Evolutionary conservation across 2,329 filamentous ascomycete species (phyloP).

Genomic region (Allantophomopsis lycopodina): DNA sequence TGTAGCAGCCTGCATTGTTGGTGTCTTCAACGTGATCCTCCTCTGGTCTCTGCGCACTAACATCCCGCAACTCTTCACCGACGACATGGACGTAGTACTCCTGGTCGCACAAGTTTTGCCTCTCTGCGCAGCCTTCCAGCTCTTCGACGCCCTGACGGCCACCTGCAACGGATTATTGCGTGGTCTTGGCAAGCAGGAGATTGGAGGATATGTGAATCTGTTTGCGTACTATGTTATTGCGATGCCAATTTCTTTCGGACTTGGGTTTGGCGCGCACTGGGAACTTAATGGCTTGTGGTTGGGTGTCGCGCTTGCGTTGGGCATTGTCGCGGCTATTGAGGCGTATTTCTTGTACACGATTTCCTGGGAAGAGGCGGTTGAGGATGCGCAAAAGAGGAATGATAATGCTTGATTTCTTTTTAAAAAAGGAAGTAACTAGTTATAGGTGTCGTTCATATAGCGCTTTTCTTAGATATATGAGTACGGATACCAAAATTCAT

Average conservation of each 20-base stretch:
- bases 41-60: conserved; percentile 55
- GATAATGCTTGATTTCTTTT: conserved; percentile 5
- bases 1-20: conserved; percentile 52
- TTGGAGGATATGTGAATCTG: conserved; percentile 81
- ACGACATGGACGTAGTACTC: conserved; percentile 53
- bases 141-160: conserved; percentile 71
- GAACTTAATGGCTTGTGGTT: conserved; percentile 70
- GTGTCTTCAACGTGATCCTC: conserved; percentile 62
- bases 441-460: no score
- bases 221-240: conserved; percentile 79
- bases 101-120: conserved; percentile 61
- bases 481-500: no score
- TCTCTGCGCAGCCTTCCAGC: conserved; percentile 75
- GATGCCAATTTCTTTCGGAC: conserved; percentile 68
- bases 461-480: no score
- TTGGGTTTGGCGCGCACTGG: conserved; percentile 67
- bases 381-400: conserved; percentile 45
- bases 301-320: conserved; percentile 51
- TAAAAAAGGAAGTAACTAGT: no score
- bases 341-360: conserved; percentile 37
- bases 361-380: conserved; percentile 43
- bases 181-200: conserved; percentile 75
- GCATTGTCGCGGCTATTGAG: conserved; percentile 35
- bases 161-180: conserved; percentile 76
- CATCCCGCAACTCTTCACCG: conserved; percentile 69